A percentile compares a stretch with the other conserved stretches of the same genome.
phyloP scores from a whole-genome alignment of 495 filamentous ascomycete species.

The Aspergillus cristatus region DNA sequence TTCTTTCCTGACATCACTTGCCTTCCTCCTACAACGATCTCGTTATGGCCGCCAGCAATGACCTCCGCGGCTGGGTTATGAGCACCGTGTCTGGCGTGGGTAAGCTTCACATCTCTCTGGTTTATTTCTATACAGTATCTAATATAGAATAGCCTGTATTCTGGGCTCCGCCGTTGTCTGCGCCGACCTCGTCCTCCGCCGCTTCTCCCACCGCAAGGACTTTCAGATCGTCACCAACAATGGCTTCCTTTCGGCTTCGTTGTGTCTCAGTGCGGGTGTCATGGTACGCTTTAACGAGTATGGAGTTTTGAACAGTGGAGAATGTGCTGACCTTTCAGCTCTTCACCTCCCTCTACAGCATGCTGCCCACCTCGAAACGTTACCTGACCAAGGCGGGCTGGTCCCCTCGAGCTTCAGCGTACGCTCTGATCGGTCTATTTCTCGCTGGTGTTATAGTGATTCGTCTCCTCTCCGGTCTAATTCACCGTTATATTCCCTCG shows the following conservation, averaged over 20 bases:
- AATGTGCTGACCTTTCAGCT: conserved; percentile 43
- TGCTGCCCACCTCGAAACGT: conserved; percentile 75
- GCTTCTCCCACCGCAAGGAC: conserved; percentile 57
- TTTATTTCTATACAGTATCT: background rate
- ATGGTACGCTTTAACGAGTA: conserved; percentile 67
- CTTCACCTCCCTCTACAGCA: conserved; percentile 88
- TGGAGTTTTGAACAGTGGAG: conserved; percentile 5
- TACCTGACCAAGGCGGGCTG: conserved; percentile 64
- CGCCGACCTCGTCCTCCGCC: conserved; percentile 66
- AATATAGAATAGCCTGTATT: conserved; percentile 84
- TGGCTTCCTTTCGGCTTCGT: conserved; percentile 73
- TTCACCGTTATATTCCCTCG: conserved; percentile 83
- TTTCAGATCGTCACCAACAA: conserved; percentile 88
- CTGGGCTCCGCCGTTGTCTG: conserved; percentile 78
- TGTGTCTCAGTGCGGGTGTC: conserved; percentile 94
- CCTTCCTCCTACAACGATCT: conserved; percentile 9
- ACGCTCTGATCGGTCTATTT: conserved; percentile 67
- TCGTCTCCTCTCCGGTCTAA: conserved; percentile 62
- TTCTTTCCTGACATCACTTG: conserved; percentile 5
- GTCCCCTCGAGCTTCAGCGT: conserved; percentile 56
- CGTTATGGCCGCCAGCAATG: conserved; percentile 54
- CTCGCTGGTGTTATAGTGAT: conserved; percentile 77
- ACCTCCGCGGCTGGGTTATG: conserved; percentile 92
- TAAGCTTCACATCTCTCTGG: conserved; percentile 26
- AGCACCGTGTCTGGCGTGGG: conserved; percentile 73